Conservation (phyloP, 2,329 filamentous ascomycete species). For the Ophiostoma triangulosporum region DNA sequence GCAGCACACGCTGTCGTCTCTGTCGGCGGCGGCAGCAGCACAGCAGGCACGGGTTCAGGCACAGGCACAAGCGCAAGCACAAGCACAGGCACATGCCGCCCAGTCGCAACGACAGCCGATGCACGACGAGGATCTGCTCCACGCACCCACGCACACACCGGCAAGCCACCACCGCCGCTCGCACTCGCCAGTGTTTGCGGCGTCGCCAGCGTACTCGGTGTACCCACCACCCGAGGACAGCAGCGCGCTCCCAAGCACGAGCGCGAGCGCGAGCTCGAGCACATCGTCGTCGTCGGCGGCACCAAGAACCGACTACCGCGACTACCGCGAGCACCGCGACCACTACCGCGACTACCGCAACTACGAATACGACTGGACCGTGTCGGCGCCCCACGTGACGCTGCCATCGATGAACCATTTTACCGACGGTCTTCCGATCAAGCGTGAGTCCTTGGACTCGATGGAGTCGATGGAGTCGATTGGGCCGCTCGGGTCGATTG, state of each 20-base stretch:
- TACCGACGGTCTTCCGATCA: conserved; percentile 53
- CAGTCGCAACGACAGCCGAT: conserved; percentile 21
- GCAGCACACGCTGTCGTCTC: conserved; percentile 13
- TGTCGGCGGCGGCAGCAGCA: conserved; percentile 12
- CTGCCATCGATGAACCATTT: conserved; percentile 50
- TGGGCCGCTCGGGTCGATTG: background rate
- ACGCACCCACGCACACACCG: conserved; percentile 33
- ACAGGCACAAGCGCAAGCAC: conserved; percentile 15
- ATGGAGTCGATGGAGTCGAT: conserved; percentile 24
- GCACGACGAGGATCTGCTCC: conserved; percentile 48
- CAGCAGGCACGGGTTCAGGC: conserved; percentile 15
- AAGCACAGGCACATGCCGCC: conserved; percentile 19
- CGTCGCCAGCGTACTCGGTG: conserved; percentile 37
- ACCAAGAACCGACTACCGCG: background rate
- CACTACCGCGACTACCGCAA: background rate
- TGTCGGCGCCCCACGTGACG: conserved; percentile 35
- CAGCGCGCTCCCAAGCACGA: background rate
- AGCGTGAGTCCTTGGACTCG: conserved; percentile 37
- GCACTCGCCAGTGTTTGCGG: conserved; percentile 50
- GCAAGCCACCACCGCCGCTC: conserved; percentile 36
- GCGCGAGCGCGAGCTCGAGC: background rate
- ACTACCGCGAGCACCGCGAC: background rate
- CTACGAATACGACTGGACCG: conserved; percentile 44
- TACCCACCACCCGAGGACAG: conserved; percentile 48
- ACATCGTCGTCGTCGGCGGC: conserved; percentile 12